Evolutionary conservation across 495 filamentous ascomycete genomes (phyloP), one percentile per base, ranked within the genome.

Genomic region (Parathielavia appendiculata): DNA sequence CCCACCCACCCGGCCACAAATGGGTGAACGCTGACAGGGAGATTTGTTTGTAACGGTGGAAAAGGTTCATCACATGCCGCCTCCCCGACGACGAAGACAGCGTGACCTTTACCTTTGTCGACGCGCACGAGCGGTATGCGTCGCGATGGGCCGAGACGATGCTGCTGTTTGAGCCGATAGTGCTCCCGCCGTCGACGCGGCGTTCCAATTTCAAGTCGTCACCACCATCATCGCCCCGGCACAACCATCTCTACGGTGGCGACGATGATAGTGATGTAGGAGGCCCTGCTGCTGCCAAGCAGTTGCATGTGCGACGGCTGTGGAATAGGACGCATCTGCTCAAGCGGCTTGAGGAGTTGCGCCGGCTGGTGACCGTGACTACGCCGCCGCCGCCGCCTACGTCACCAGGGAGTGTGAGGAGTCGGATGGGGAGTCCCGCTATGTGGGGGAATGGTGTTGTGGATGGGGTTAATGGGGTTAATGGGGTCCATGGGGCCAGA

Each of bases 41-140:
- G 9, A n/a, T n/a, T n/a, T n/a, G n/a, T n/a, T n/a, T n/a, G n/a
- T n/a, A n/a, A n/a, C n/a, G n/a, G n/a, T n/a, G 34, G 34, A 34
- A 13, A n/a, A 35, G 57, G 68, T 70, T 70, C 66, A 70, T 70
- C 62, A 70, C 66, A 58, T 69, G 66, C 62, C 68, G 68, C 10
- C 64, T 66, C 2, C 68, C 68, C 35, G 68, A 70, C 60, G 68
- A 70, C 66, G 68, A 70, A 20, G 68, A 70, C 54, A 58, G 54
- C 34, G 65, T 69, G 11, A 70, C 68, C 6, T 70, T 70, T 44
- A 69, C 64, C 44, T 67, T 63, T 20, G 52, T 57, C 35, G 62
- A 65, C 26, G 56, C 44, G 45, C 56, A 69, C 44, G 62, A 54
- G 51, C 46, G 8, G 20, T 26, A 34, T 4, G 66, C 68, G 2